Evolutionary conservation across 257 asterid genomes (phyloP), one percentile per base, ranked within the genome.

Genomic region (Solanum clarkiae): DNA sequence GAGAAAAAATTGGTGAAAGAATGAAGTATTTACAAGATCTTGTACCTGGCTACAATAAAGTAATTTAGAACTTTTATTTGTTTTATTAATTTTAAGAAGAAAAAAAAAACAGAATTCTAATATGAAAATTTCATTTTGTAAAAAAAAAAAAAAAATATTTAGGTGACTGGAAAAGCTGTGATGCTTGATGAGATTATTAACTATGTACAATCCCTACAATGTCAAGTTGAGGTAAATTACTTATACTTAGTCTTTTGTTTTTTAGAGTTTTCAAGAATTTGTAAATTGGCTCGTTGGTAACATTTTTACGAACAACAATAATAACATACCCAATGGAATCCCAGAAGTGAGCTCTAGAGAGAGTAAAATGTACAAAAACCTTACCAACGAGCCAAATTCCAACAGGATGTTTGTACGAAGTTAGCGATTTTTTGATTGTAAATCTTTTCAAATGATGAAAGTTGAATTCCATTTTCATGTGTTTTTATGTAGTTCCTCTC

Each of bases 31-130:
- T 95, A 8, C 98, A 95, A 89, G 97, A 94, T 92, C 99, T 95
- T 81, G 99, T 95, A 6, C 99, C 98, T 0, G 99, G 99, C 24
- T 95, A 98, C 97, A 94, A 91, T 71, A 95, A 94, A 98, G 98
- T 95, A 87, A 10, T 59, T 36, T 75, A 24, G 15, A 8, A 4
- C 8, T 8, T 68, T 75, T 49, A 49, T 22, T 47, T 24, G 62
- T 1, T 49, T 59, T 59, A 0, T 15, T 53, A 56, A 79, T 16
- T 79, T 77, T 26, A 79, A 26, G 49, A 9, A 32, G 32, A 2
- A 49, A 79, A 53, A 79, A 29, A 53, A 5, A 9, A 44, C 18
- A 79, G 44, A 79, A 79, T 79, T 29, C 20, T 79, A 3, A 26
- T 53, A 53, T 51, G 29, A 17, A 2, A 79, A 9, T 57, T 29